phyloP scores from a whole-genome alignment of 768 basidiomycete genomes.

The Lentinula edodes region DNA sequence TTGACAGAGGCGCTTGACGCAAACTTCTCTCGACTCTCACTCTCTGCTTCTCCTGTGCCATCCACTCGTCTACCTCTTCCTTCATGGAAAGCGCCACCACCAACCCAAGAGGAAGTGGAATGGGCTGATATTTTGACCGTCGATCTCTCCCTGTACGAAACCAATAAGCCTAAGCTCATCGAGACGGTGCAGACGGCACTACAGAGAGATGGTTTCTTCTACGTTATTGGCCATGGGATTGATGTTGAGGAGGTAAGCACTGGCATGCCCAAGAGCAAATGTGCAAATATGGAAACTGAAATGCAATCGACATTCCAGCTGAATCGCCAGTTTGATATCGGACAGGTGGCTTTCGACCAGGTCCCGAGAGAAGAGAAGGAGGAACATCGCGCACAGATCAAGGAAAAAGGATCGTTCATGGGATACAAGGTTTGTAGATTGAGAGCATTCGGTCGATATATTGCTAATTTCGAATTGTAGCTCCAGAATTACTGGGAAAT shows the following conservation, averaged over 20 bases:
- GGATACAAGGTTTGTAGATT: constrained; percentile 24
- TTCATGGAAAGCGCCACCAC: constrained; percentile 16
- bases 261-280: not conserved
- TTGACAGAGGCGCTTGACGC: not conserved
- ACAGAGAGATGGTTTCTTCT: constrained; percentile 29
- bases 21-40: not conserved
- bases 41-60: not conserved
- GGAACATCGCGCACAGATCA: constrained; percentile 23
- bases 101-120: constrained; percentile 20
- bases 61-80: not conserved
- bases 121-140: constrained; percentile 32
- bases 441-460: not conserved
- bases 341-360: constrained; percentile 23
- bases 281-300: not conserved
- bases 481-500: constrained; percentile 30
- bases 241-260: constrained; percentile 16
- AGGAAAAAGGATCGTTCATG: constrained; percentile 27
- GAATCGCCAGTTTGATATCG: constrained; percentile 25
- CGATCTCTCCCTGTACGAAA: constrained; percentile 26
- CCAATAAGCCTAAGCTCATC: constrained; percentile 19
- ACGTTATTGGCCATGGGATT: constrained; percentile 28
- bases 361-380: constrained; percentile 26
- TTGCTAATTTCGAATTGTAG: constrained; percentile 10
- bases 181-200: constrained; percentile 23
- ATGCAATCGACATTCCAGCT: constrained; percentile 12